These are phyloP conservation scores for Diaporthe helianthi DNA, from an alignment of 2,329 filamentous ascomycete genomes.

Conservation along the genomic window DNA sequence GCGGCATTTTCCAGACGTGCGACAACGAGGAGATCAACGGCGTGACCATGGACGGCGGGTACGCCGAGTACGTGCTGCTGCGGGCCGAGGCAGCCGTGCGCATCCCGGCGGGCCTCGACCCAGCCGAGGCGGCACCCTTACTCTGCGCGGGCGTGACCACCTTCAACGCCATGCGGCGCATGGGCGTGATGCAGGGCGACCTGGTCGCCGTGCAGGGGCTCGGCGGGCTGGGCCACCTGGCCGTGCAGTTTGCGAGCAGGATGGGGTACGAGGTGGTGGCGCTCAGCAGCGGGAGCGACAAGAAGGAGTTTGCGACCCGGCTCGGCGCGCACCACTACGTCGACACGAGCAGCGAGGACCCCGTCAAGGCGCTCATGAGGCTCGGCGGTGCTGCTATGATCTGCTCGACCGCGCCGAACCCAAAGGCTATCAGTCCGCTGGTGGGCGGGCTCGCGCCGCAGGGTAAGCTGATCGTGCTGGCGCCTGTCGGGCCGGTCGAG, in stretches of 20 bases:
- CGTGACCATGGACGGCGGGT: slow-evolving; percentile 71
- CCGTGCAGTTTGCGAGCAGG: slow-evolving; percentile 75
- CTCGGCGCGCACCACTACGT: slow-evolving; percentile 69
- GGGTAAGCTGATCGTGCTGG: slow-evolving; percentile 65
- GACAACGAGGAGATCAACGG: slow-evolving; percentile 69
- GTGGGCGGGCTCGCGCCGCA: slow-evolving; percentile 57
- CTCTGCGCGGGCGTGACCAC: slow-evolving; percentile 72
- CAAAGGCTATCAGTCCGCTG: slow-evolving; percentile 59
- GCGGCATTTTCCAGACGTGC: slow-evolving; percentile 73
- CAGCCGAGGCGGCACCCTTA: slow-evolving; percentile 63
- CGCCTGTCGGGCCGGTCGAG: slow-evolving; percentile 54
- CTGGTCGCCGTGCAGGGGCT: slow-evolving; percentile 70
- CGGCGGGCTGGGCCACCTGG: slow-evolving; percentile 78
- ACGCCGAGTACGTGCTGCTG: slow-evolving; percentile 67
- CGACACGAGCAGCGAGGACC: slow-evolving; percentile 60
- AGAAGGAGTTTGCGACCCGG: slow-evolving; percentile 69
- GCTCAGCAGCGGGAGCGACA: slow-evolving; percentile 67
- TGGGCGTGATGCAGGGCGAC: slow-evolving; percentile 58
- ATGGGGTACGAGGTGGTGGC: slow-evolving; percentile 80
- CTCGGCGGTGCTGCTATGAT: slow-evolving; percentile 68
- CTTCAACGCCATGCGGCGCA: slow-evolving; percentile 65
- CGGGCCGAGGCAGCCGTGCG: slow-evolving; percentile 66
- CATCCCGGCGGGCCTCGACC: slow-evolving; percentile 59
- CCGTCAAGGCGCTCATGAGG: slow-evolving; percentile 55
- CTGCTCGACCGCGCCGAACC: slow-evolving; percentile 67